Evolutionary conservation across 495 filamentous ascomycete species (phyloP).

Genomic region (Penicillium arizonense): DNA sequence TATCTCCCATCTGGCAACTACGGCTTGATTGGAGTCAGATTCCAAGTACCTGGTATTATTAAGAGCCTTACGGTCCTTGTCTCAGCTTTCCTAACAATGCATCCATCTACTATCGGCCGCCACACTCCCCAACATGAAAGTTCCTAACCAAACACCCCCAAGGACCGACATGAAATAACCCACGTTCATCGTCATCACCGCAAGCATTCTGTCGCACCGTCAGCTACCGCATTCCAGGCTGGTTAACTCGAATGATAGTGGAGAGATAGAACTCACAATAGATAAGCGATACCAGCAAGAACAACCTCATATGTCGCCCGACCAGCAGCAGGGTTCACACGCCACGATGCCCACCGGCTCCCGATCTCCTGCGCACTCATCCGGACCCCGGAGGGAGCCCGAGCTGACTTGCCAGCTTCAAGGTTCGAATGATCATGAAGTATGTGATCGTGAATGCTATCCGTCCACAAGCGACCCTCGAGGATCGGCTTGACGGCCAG

Average conservation of each 20-base stretch:
- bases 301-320: slow-evolving; percentile 23
- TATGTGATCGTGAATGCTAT: slow-evolving; percentile 14
- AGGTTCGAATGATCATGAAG: slow-evolving; percentile 4
- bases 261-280: slow-evolving; percentile 16
- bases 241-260: neutral
- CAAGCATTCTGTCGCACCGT: slow-evolving; percentile 25
- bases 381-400: slow-evolving; percentile 3
- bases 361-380: slow-evolving; percentile 19
- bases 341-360: slow-evolving; percentile 27
- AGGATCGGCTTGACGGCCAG: slow-evolving; percentile 24
- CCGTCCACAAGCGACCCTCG: slow-evolving; percentile 21
- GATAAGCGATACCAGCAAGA: slow-evolving; percentile 24
- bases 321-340: slow-evolving; percentile 22
- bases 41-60: no score
- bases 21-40: no score
- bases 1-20: no score
- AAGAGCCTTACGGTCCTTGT: no score
- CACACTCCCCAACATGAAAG: slow-evolving; percentile 30
- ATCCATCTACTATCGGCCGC: slow-evolving; percentile 25
- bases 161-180: slow-evolving; percentile 31
- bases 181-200: slow-evolving; percentile 35
- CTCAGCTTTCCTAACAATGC: slow-evolving; percentile 13
- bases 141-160: slow-evolving; percentile 27
- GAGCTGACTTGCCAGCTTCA: neutral
- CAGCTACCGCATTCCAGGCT: neutral